phyloP scores from a whole-genome alignment of 108 stramenopile species.

The Skeletonema potamos region DNA sequence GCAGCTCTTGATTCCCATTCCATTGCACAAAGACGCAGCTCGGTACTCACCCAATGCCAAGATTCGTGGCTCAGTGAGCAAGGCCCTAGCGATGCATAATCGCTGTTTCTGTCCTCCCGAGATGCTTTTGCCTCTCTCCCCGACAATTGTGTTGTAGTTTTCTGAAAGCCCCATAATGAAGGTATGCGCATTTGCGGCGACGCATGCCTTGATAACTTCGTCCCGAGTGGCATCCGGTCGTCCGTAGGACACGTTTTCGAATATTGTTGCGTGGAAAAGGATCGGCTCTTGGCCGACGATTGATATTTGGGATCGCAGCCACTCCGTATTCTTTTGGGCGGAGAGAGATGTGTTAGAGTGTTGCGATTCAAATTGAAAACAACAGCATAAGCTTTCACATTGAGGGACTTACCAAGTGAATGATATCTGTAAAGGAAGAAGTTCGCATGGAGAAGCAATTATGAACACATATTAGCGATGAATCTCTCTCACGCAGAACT shows the following conservation, averaged over 20 bases:
- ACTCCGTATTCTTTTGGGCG: conserved; percentile 31
- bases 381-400: not conserved
- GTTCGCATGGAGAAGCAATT: not conserved
- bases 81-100: conserved; percentile 86
- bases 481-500: not conserved
- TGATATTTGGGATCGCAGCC: conserved; percentile 66
- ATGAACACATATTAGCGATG: not conserved
- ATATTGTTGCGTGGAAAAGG: conserved; percentile 73
- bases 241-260: conserved; percentile 81
- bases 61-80: conserved; percentile 66
- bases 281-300: conserved; percentile 84
- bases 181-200: conserved; percentile 59
- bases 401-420: conserved; percentile 2
- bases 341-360: conserved; percentile 16
- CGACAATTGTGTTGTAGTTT: conserved; percentile 69
- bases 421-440: not conserved
- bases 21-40: not conserved
- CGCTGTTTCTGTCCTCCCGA: conserved; percentile 93
- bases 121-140: conserved; percentile 67
- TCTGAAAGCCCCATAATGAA: conserved; percentile 73
- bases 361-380: not conserved
- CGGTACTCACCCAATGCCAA: conserved; percentile 51
- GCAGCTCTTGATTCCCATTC: not conserved
- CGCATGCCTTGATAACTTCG: conserved; percentile 58
- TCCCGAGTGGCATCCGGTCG: conserved; percentile 46